Evolutionary conservation across 768 basidiomycete species (phyloP), one percentile per base, ranked within the genome.

Genomic region (Boletus barrowsii): DNA sequence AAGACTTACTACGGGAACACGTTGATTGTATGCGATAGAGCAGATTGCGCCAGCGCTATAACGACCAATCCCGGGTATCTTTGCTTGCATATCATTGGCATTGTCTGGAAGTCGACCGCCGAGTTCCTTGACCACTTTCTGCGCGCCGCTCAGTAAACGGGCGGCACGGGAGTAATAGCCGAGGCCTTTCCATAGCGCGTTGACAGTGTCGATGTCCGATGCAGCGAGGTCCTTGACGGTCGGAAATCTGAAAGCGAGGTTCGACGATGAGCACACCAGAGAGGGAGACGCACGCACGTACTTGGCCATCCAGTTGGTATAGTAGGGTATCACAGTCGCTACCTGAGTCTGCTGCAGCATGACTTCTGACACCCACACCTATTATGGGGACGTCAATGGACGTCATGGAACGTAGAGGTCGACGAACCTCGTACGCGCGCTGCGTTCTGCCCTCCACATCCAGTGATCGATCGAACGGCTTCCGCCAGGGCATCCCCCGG

Each of bases 321-420:
- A 98, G 71, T 97, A 98, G 1, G 90, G 90, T 61, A 95, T 93
- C n/a, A 96, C 93, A 2, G 93, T 93, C 5, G 73, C 79, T 33
- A 97, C 94, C 68, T 96, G 93, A 0, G 95, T 98, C 71, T 98
- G 95, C 70, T 98, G 95, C 3, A 95, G 78, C 95, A 97, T 97
- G 53, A 97, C 86, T 73, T 98, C 93, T 14, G 87, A 90, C 22
- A 93, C 79, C 89, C 90, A 92, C 24, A 93, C 88, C 90, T 90
- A 32, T 6, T 3, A 42, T 37, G 30, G 44, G 35, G 2, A 11
- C 17, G 18, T 46, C 32, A 42, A 35, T 7, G 8, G 15, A 2
- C 1, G 0, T 18, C 11, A 11, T 15, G 32, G 45, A 29, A 3
- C 10, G 4, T 5, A 3, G 10, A 35, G 6, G 41, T 9, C 8